Base-by-base conservation (phyloP, 2,329 filamentous ascomycete species). In the Fusarium pseudograminearum region DNA sequence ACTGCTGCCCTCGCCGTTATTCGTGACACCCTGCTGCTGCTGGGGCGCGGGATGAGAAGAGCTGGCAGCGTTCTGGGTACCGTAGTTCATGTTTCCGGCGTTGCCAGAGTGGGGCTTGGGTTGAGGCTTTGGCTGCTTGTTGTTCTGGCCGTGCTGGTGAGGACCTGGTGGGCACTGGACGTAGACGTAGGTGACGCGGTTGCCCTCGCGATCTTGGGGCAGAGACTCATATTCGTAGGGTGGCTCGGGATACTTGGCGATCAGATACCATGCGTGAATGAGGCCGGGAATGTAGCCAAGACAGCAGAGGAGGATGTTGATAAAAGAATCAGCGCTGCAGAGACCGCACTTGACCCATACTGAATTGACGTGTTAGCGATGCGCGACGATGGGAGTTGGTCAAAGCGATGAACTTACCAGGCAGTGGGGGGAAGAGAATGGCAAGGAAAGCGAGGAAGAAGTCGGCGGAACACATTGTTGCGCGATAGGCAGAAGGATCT, bases 291-390 rank as follows among this genome's bases (percentile, higher is more conserved):
- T 81, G 77, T 86, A 93, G 74, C 91, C 92, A 24, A 95, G 88
- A 56, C 89, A 78, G 80, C 92, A 96, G 75, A 98, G 93, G 47
- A 94, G 91, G 80, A 98, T 90, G 84, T 99, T 99, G 85, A 99
- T 97, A 75, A 98, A 77, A 11, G 92, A 95, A 83, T 98, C 96
- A 60, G 91, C 93, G 67, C 90, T 92, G 85, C 96, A 99, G 82
- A 99, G 86, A 70, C 96, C 96, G 76, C 91, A 85, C 84, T 98
- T 99, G 65, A 99, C 93, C 96, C 96, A 99, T 75, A 99, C 96
- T 93, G 11, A 36, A 28, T 40, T 38, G 26, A 28, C 24, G 18
- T 33, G 69, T 71, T 44, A 71, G 65, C n/a, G 30, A 61, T 57
- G 51, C 42, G 53, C 62, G 28, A 55, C 42, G 22, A 50, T 16